Conservation (phyloP, 2,329 filamentous ascomycete genomes). For the Fusarium falciforme region DNA sequence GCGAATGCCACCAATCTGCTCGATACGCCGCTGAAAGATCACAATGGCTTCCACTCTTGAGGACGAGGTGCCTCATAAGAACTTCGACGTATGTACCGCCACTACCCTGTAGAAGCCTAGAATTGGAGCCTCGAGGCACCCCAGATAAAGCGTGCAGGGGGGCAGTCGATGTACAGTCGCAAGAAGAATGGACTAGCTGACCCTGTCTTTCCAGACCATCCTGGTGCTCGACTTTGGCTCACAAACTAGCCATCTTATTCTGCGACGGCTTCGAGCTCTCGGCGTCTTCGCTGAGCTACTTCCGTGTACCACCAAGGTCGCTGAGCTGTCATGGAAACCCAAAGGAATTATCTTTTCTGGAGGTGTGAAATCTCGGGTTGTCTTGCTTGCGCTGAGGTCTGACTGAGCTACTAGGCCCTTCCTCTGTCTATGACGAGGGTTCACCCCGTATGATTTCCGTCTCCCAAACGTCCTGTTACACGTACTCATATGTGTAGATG, state of each 20-base stretch:
- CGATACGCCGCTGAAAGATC: neutral
- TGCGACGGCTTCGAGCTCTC: neutral
- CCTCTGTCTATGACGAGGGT: neutral
- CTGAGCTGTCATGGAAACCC: neutral
- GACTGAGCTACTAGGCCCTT: neutral
- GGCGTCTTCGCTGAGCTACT: neutral
- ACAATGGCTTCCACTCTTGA: neutral
- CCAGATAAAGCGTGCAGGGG: neutral
- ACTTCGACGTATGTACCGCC: neutral
- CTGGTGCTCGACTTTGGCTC: neutral
- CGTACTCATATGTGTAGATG: neutral
- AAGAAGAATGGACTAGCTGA: neutral
- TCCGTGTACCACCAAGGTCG: neutral
- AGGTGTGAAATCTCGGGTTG: neutral
- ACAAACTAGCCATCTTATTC: neutral
- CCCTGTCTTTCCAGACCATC: neutral
- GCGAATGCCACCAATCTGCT: neutral
- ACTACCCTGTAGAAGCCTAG: neutral
- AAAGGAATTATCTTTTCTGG: neutral
- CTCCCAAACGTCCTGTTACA: neutral
- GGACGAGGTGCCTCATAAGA: neutral
- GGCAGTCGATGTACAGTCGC: neutral
- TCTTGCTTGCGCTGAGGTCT: neutral
- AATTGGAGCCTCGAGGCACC: neutral
- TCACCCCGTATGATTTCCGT: neutral